phyloP scores from a whole-genome alignment of 306 rosid species.

The Inga laurina region DNA sequence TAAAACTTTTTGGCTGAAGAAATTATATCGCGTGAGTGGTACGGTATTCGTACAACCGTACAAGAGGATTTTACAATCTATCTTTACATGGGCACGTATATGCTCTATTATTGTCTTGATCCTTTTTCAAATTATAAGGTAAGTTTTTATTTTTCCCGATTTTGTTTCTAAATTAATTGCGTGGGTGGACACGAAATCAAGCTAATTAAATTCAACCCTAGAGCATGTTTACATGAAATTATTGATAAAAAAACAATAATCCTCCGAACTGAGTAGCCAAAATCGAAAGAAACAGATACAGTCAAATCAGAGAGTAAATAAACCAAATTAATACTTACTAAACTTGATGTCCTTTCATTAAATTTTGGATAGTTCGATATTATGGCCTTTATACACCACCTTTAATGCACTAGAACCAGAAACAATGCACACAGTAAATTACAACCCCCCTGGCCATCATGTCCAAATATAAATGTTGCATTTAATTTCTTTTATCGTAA shows the following conservation, averaged over 20 bases:
- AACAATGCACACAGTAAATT: neutral
- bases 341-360: neutral
- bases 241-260: neutral
- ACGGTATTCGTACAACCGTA: neutral
- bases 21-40: neutral
- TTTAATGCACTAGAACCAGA: neutral
- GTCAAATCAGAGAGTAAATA: slow-evolving; percentile 12
- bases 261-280: neutral
- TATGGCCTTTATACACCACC: neutral
- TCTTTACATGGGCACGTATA: neutral
- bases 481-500: slow-evolving; percentile 18
- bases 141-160: neutral
- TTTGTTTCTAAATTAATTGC: neutral
- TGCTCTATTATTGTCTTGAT: neutral
- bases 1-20: neutral
- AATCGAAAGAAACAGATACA: neutral
- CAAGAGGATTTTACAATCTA: neutral
- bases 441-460: neutral
- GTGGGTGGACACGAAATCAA: neutral
- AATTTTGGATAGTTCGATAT: neutral
- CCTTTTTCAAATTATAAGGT: neutral
- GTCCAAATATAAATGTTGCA: slow-evolving; percentile 9
- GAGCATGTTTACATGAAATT: neutral
- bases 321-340: neutral
- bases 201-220: neutral